Percentiles rank a stretch among this genome's conserved stretches.
Evolutionary conservation across 345 rosid genomes (phyloP).

Genomic region (Capsella bursapastoris): DNA sequence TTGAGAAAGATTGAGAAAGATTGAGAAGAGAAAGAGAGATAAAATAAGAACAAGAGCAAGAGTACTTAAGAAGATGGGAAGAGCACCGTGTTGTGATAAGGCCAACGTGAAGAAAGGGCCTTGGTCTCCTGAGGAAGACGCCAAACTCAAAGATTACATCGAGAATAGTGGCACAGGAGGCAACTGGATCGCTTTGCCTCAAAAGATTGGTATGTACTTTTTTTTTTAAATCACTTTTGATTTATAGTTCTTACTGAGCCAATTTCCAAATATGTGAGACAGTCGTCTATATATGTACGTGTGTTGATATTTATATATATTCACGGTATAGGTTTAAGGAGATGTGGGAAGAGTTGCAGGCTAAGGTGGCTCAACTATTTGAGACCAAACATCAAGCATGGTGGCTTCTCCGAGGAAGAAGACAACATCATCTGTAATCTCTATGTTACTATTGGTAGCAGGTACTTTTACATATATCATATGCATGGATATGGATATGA

Average conservation of each 20-base stretch:
- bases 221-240: slow-evolving; percentile 1
- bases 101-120: slow-evolving; percentile 91
- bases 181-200: slow-evolving; percentile 89
- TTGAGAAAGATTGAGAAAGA: slow-evolving; percentile 11
- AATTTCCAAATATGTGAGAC: neutral
- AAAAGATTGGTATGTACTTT: slow-evolving; percentile 59
- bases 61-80: slow-evolving; percentile 58
- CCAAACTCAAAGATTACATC: slow-evolving; percentile 73
- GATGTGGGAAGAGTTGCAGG: slow-evolving; percentile 86
- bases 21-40: slow-evolving; percentile 1
- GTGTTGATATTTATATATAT: neutral
- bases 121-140: slow-evolving; percentile 94
- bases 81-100: slow-evolving; percentile 94
- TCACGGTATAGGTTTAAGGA: slow-evolving; percentile 53
- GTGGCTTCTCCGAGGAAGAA: slow-evolving; percentile 74
- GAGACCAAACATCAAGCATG: slow-evolving; percentile 74
- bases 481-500: neutral
- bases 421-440: slow-evolving; percentile 62
- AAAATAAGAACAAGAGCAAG: slow-evolving; percentile 20
- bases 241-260: neutral
- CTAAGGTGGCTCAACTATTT: slow-evolving; percentile 86
- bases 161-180: slow-evolving; percentile 78
- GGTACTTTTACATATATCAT: slow-evolving; percentile 45
- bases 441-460: slow-evolving; percentile 64
- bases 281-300: neutral